phyloP scores from a whole-genome alignment of 2,329 filamentous ascomycete species.

The Fonsecaea erecta region DNA sequence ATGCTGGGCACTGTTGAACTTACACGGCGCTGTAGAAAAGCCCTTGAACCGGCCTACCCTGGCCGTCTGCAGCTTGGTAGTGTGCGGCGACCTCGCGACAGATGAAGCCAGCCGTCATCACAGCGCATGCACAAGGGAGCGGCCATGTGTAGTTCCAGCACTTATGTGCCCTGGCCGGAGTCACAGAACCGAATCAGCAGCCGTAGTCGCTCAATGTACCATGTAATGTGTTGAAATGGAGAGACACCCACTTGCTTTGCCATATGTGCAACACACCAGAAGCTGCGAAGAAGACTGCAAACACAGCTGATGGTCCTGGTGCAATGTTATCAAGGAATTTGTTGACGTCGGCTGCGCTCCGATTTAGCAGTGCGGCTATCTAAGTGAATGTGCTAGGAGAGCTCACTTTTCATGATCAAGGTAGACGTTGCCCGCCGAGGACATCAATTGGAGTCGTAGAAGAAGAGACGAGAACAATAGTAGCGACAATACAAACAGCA shows the following conservation, averaged over 20 bases:
- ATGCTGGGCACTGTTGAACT: not conserved
- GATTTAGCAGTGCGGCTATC: not conserved
- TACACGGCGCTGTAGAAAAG: conserved; percentile 30
- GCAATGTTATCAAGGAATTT: conserved; percentile 23
- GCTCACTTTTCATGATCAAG: not conserved
- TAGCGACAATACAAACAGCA: not conserved
- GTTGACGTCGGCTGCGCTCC: conserved; percentile 22
- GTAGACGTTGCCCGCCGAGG: not conserved
- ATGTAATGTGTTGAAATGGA: not conserved
- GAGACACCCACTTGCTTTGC: conserved; percentile 26
- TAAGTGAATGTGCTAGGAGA: not conserved
- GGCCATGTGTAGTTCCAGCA: conserved; percentile 26
- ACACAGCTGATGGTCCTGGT: conserved; percentile 25
- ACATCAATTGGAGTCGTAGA: not conserved
- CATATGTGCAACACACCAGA: conserved; percentile 26
- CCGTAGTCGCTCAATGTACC: too few species aligned
- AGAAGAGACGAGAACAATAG: not conserved
- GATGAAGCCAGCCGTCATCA: conserved; percentile 32
- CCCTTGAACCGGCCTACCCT: conserved; percentile 24
- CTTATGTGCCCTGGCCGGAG: conserved; percentile 28
- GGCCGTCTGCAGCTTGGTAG: conserved; percentile 12
- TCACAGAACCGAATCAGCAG: too few species aligned
- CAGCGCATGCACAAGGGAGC: conserved; percentile 25
- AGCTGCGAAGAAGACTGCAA: conserved; percentile 27
- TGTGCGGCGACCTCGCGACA: conserved; percentile 28